Evolutionary conservation across 805 yeast genomes (phyloP), one percentile per base, ranked within the genome.

Genomic region (Hanseniaspora jakobsenii): DNA sequence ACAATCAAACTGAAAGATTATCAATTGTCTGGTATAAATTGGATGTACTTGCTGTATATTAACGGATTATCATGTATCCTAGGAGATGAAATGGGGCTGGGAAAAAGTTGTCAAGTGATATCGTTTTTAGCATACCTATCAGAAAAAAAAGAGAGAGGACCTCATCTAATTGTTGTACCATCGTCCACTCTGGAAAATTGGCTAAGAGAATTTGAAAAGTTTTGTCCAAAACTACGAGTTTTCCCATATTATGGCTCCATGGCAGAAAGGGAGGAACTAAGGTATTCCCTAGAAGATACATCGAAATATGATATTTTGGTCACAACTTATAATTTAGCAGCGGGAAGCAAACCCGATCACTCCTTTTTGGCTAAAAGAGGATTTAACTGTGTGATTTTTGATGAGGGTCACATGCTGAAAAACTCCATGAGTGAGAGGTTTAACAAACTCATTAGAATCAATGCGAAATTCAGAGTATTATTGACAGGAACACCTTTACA

Each of bases 21-120:
- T 61, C 99, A 91, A 65, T 91, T 86, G 53, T 94, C 87, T n/a
- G 99, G 99, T 36, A 65, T 91, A 42, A 91, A 91, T 59, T 91
- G 99, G 99, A 66, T 91, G 44, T 71, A 78, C 50, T 61, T 89
- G 44, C 67, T 91, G 24, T 91, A 89, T 59, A 75, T 74, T 48
- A 76, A 81, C 56, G 71, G 76, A 14, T 67, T 91, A 47, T 85
- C 95, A 6, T 87, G 98, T 64, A 91, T 91, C 47, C 66, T 91
- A 38, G 99, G 98, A 0, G 99, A 91, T 64, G 99, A 91, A 60
- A 91, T 91, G 99, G 99, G 94, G 4, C 67, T 91, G 38, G 99
- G 99, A 48, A 91, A 91, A 59, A 91, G 98, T 0, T 81, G 94
- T 59, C 97, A 91, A 63, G 95, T 91, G 26, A 89, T 91, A 62